Conservation (phyloP, 352 stramenopile genomes). For the Plasmopara halstedii region DNA sequence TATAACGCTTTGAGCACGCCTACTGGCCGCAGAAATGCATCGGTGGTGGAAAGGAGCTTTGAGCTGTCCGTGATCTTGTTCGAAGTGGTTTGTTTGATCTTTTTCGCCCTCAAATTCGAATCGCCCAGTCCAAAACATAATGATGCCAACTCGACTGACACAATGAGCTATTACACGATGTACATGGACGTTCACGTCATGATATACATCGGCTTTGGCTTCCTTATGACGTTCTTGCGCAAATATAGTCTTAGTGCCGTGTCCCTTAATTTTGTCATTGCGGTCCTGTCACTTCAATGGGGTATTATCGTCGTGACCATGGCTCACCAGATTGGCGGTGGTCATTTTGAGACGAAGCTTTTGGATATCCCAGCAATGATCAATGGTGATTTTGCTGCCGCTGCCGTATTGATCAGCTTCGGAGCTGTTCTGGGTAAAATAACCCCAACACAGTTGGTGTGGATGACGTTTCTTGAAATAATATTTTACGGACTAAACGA, state of each 20-base stretch:
- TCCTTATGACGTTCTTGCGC: conserved; percentile 84
- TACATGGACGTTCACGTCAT: conserved; percentile 81
- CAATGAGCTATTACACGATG: conserved; percentile 24
- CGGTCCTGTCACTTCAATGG: conserved; percentile 57
- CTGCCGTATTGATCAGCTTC: conserved; percentile 73
- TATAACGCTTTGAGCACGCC: too few species aligned
- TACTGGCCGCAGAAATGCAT: conserved; percentile 1
- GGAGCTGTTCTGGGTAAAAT: conserved; percentile 66
- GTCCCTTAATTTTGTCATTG: conserved; percentile 73
- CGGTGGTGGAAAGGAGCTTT: conserved; percentile 4
- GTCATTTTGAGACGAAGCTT: conserved; percentile 36
- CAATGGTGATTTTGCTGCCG: conserved; percentile 72
- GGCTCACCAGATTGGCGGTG: conserved; percentile 37
- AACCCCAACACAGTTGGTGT: conserved; percentile 67
- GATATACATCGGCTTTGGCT: conserved; percentile 86
- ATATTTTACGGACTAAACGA: conserved; percentile 80
- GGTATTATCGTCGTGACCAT: conserved; percentile 64
- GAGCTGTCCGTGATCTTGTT: conserved; percentile 8
- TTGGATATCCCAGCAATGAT: conserved; percentile 60
- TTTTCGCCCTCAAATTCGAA: conserved; percentile 17
- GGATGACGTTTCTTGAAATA: conserved; percentile 69
- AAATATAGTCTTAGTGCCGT: conserved; percentile 75
- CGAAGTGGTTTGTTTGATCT: conserved; percentile 10
- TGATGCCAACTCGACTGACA: conserved; percentile 3
- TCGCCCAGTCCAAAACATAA: conserved; percentile 9